Evolutionary conservation across 2,329 filamentous ascomycete genomes (phyloP), one percentile per base, ranked within the genome.

Genomic region (Dendryphion nanum): DNA sequence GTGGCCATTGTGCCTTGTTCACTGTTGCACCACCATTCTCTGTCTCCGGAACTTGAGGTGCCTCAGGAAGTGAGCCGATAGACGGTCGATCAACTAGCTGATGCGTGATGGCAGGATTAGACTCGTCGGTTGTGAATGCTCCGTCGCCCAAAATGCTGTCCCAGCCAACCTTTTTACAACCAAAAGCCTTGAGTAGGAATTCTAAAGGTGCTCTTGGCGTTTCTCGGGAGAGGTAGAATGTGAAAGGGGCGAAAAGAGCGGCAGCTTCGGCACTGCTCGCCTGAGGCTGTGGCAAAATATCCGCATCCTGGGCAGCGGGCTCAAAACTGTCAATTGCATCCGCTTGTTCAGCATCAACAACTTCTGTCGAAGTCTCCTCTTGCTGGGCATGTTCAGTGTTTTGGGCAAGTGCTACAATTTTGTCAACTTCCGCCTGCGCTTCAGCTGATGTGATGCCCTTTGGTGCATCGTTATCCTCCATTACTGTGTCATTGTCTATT

Each of bases 91-190:
- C 93, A 39, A 98, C 87, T 50, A 98, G 84, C 66, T 98, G 93
- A 67, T 98, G 93, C 18, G 93, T 98, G 53, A 98, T 97, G 38
- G 83, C 76, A 5, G 88, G 80, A 60, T 98, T 89, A 13, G 81
- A 76, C 70, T 97, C 91, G 61, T 95, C 81, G 35, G 86, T 85
- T 20, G 90, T 97, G 71, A 88, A 98, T 33, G 93, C 86, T 32
- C 93, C 93, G 45, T 89, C 90, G 36, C 93, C 93, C 15, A 95
- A 78, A 16, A 95, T 85, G 20, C 82, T 77, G 60, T 97, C 91
- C 93, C 93, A 98, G 29, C 90, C 93, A 51, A 98, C 85, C 30
- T 91, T 82, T 73, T 91, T 95, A 75, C 91, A 97, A 47, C 93
- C 93, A 60, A 97, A 98, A 3, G 91, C 81, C 60, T 90, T 86